These are phyloP conservation scores for Hygrophoropsis aurantiaca DNA, from an alignment of 768 basidiomycete genomes.

Conservation along the genomic window DNA sequence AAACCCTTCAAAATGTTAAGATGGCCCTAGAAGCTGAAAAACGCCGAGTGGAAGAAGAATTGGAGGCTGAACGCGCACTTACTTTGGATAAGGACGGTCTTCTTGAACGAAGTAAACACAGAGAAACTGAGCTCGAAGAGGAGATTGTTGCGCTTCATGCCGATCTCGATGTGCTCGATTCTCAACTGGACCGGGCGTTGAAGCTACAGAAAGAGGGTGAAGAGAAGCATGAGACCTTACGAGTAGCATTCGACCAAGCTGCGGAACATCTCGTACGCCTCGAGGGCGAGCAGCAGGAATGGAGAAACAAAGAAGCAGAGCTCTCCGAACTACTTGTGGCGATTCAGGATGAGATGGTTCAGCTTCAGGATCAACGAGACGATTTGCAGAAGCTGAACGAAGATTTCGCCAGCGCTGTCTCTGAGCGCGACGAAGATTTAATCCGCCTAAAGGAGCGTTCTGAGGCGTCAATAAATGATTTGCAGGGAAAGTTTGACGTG, in stretches of 20 bases:
- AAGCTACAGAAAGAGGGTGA: conserved; percentile 77
- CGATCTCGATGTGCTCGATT: conserved; percentile 83
- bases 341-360: conserved; percentile 59
- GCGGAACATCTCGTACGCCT: conserved; percentile 82
- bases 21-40: conserved; percentile 85
- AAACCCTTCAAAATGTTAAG: conserved; percentile 75
- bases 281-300: conserved; percentile 73
- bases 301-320: conserved; percentile 63
- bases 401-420: conserved; percentile 65
- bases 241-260: conserved; percentile 77
- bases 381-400: conserved; percentile 64
- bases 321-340: conserved; percentile 56
- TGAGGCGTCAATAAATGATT: conserved; percentile 60
- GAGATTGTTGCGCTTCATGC: conserved; percentile 76
- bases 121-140: conserved; percentile 84
- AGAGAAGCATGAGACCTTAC: conserved; percentile 71
- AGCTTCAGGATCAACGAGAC: conserved; percentile 56
- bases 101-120: conserved; percentile 79
- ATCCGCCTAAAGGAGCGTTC: conserved; percentile 71
- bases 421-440: conserved; percentile 81
- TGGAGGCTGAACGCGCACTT: conserved; percentile 80
- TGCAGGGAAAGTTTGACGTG: conserved; percentile 67
- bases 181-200: conserved; percentile 80
- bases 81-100: conserved; percentile 81
- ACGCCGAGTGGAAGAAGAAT: conserved; percentile 72